Evolutionary conservation across 352 stramenopile genomes (phyloP).

Genomic region (Pythium pyrilobum): DNA sequence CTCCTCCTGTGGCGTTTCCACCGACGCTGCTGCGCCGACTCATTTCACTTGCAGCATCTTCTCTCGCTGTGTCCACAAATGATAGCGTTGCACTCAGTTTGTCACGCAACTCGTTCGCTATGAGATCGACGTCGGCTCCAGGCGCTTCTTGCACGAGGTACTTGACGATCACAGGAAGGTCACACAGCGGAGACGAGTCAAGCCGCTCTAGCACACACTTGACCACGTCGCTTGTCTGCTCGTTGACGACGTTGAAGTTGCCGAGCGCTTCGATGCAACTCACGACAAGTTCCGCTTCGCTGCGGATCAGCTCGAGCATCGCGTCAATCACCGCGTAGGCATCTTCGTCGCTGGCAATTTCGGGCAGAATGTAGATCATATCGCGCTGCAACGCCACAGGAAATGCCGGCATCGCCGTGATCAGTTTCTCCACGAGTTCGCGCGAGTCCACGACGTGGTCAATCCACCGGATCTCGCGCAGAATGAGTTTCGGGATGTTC

Average conservation of each 20-base stretch:
- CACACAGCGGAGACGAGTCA: slow-evolving; percentile 36
- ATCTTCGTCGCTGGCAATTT: slow-evolving; percentile 52
- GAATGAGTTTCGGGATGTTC: slow-evolving; percentile 54
- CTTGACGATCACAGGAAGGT: slow-evolving; percentile 55
- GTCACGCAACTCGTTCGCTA: slow-evolving; percentile 35
- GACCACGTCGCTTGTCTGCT: slow-evolving; percentile 34
- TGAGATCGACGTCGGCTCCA: slow-evolving; percentile 25
- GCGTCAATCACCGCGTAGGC: slow-evolving; percentile 33
- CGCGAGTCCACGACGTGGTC: slow-evolving; percentile 39
- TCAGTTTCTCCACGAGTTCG: slow-evolving; percentile 47
- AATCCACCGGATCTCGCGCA: slow-evolving; percentile 61
- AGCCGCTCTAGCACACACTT: slow-evolving; percentile 42
- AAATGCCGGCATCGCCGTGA: slow-evolving; percentile 40
- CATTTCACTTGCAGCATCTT: not conserved
- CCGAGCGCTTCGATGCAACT: slow-evolving; percentile 54
- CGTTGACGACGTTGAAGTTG: slow-evolving; percentile 51
- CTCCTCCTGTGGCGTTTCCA: not conserved
- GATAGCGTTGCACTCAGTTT: slow-evolving; percentile 43
- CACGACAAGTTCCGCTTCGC: slow-evolving; percentile 40
- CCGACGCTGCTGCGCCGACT: not conserved
- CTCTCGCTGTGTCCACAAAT: slow-evolving; percentile 17
- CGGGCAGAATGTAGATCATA: slow-evolving; percentile 62
- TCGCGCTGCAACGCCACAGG: slow-evolving; percentile 43
- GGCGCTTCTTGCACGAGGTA: slow-evolving; percentile 56
- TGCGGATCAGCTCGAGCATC: slow-evolving; percentile 51